Evolutionary conservation across 495 filamentous ascomycete genomes (phyloP), one percentile per base, ranked within the genome.

Genomic region (Elaphomyces granulatus): DNA sequence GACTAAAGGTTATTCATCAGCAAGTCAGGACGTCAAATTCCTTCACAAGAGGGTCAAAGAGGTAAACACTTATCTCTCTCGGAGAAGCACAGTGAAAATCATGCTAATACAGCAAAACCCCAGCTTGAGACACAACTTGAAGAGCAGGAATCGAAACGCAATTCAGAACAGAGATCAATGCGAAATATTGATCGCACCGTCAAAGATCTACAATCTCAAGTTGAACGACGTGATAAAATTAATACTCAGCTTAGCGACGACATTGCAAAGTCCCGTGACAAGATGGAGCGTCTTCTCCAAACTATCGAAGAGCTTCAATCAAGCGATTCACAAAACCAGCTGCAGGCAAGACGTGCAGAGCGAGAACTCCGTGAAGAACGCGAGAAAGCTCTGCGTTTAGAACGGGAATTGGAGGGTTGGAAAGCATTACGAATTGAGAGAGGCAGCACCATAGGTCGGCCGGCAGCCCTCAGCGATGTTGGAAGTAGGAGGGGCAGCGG

Each of bases 131-230:
- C 75, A n/a, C 78, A 87, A 45, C 78, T 98, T 17, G 90, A 98
- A 62, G 68, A 74, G 8, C 81, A 92, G 44, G 83, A 94, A 53
- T 71, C 65, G 28, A 77, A 81, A 47, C 77, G 80, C 36, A 77
- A 68, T 48, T 75, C 83, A 41, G 84, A 85, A 34, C 78, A 84
- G 45, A 83, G 90, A 36, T 87, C 81, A 26, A 74, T 85, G 18
- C 87, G 90, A 48, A 94, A 92, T 53, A 78, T 95, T 33, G 90
- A 98, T 59, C 86, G 90, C 40, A 88, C 80, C 1, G 87, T 98
- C 45, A 84, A 85, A 50, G 92, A 96, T 56, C 73, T 98, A 10
- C 81, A 96, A 60, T 70, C 78, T 9, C 90, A 96, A 59, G 82
- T 98, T 50, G 83, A 94, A 12, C 80, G 90, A 42, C 79, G 83